These are phyloP conservation scores for Glonium stellatum DNA, from an alignment of 495 filamentous ascomycete species.

Conservation along the genomic window DNA sequence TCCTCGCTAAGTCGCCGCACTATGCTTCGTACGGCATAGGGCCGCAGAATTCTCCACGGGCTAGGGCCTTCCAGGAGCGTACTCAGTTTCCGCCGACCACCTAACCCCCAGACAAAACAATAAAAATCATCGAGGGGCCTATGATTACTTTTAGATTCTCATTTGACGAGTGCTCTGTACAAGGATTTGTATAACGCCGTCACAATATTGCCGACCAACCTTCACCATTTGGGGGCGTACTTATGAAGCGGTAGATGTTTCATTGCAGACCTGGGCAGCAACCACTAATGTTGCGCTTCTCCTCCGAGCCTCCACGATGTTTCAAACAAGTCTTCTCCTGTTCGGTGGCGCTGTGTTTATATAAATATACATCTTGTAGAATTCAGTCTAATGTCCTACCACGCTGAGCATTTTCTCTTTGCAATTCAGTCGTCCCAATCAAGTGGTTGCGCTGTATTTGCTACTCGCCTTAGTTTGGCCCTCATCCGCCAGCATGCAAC, in stretches of 20 bases:
- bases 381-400: too few relatives aligned
- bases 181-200: neutral
- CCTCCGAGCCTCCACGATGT: neutral
- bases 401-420: too few relatives aligned
- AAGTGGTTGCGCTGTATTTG: too few relatives aligned
- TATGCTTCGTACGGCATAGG: too few relatives aligned
- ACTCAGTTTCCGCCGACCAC: neutral
- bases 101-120: neutral
- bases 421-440: too few relatives aligned
- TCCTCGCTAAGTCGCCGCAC: too few relatives aligned
- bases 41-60: too few relatives aligned
- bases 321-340: neutral
- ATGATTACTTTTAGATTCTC: neutral
- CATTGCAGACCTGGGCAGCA: neutral
- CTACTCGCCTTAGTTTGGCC: neutral
- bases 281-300: neutral
- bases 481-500: neutral
- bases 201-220: neutral
- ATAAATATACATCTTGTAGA: too few relatives aligned
- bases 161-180: neutral
- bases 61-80: too few relatives aligned
- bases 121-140: neutral
- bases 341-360: too few relatives aligned
- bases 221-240: neutral
- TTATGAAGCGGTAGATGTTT: neutral